Percentiles rank a stretch among this genome's conserved stretches.
phyloP scores from a whole-genome alignment of 129 eudicot genomes.

The Centrapalus pauciflorus region DNA sequence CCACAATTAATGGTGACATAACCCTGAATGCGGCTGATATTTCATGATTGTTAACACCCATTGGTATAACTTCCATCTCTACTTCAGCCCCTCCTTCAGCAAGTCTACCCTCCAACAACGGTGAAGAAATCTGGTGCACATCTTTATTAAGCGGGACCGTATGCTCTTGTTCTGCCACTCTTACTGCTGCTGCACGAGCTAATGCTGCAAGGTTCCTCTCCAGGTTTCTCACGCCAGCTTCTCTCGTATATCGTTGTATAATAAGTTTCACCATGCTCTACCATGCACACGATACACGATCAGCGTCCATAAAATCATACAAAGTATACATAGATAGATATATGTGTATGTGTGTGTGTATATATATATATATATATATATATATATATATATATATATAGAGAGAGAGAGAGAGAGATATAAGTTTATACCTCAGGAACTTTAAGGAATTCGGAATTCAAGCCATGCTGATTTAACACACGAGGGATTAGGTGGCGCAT shows the following conservation, averaged over 20 bases:
- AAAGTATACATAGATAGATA: too few species aligned
- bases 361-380: too few species aligned
- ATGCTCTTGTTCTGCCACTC: constrained; percentile 86
- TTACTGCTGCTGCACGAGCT: constrained; percentile 98
- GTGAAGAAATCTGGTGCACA: constrained; percentile 75
- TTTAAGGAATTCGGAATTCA: constrained; percentile 66
- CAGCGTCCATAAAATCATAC: not conserved
- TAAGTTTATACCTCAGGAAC: constrained; percentile 74
- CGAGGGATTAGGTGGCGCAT: constrained; percentile 85
- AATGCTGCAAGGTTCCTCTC: constrained; percentile 90
- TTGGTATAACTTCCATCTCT: constrained; percentile 91
- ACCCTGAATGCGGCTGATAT: constrained; percentile 60
- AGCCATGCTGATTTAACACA: constrained; percentile 93
- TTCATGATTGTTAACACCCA: constrained; percentile 76
- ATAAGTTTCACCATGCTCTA: constrained; percentile 82
- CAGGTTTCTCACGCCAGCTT: constrained; percentile 94
- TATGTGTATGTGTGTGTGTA: too few species aligned
- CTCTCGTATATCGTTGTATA: constrained; percentile 89
- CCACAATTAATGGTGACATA: constrained; percentile 71
- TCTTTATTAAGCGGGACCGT: constrained; percentile 69
- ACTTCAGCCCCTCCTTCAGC: constrained; percentile 75
- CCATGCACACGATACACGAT: constrained; percentile 12
- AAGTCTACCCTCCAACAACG: constrained; percentile 74
- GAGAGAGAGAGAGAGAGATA: not conserved
- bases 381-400: too few species aligned